Base-by-base conservation (phyloP, 129 eudicot species). In the Kitagawia praeruptora region DNA sequence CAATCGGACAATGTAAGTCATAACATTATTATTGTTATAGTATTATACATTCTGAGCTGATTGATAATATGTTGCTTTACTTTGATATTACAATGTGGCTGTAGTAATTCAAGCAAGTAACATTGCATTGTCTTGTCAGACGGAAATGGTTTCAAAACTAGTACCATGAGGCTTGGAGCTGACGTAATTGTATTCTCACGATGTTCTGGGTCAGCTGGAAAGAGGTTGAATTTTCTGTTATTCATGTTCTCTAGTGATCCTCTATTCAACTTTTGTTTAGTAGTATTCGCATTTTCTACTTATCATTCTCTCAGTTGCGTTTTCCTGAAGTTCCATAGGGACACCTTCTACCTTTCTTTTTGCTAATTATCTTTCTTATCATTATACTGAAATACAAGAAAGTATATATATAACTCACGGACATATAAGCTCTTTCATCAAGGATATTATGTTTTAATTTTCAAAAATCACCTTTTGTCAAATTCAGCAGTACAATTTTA, bases 81-180 rank as follows among this genome's bases (percentile, higher is more conserved):
- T 53, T 28, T 3, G 56, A 72, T 54, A 77, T 9, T 40, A 75
- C 73, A 42, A 3, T 38, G n/a, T 74, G 45, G 61, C 27, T 81
- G 48, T 38, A 40, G 19, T 54, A 54, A 34, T 37, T 49, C 39
- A 48, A 75, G 73, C 25, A 15, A 74, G 58, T 74, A 25, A 41
- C 77, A 13, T 81, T 47, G 74, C 79, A 45, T 39, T 79, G 69
- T 84, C 78, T 70, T 80, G 28, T 77, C 89, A 95, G 97, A 95
- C 81, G 98, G 98, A 74, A 95, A 95, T 70, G 98, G 97, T 80
- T 95, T 95, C 75, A 92, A 95, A 89, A 95, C 98, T 37, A 95
- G 98, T 87, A 92, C 98, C 21, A 95, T 95, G 98, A 89, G 98
- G 83, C 98, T 92, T 85, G 98, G 98, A 39, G 97, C 97, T 53